phyloP scores from a whole-genome alignment of 106 monocot species.

The Hemerocallis citrina region DNA sequence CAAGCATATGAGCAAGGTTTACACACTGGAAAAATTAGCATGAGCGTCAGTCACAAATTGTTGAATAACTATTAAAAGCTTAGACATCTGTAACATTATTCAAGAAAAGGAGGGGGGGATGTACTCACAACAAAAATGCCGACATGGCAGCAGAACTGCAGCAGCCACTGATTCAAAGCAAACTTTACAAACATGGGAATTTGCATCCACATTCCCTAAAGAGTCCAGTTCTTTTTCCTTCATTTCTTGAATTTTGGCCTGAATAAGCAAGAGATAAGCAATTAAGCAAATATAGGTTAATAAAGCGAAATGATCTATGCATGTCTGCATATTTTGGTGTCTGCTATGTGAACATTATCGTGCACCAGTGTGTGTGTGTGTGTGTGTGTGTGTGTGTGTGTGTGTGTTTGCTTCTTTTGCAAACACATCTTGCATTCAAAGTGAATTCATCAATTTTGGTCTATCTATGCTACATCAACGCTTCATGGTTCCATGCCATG shows the following conservation, averaged over 20 bases:
- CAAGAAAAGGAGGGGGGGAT: not conserved
- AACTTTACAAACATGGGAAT: conserved; percentile 86
- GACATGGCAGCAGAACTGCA: conserved; percentile 81
- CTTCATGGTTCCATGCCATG: too few relatives aligned
- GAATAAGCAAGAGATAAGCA: conserved; percentile 6
- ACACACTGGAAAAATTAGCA: conserved; percentile 44
- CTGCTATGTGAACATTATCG: too few relatives aligned
- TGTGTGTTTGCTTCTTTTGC: too few relatives aligned
- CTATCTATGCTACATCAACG: too few relatives aligned
- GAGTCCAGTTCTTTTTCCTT: conserved; percentile 72
- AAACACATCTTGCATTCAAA: too few relatives aligned
- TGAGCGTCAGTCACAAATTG: not conserved
- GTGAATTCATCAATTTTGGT: too few relatives aligned
- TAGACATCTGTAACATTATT: not conserved
- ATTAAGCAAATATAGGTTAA: too few relatives aligned
- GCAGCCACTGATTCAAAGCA: conserved; percentile 83
- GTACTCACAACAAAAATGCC: conserved; percentile 84
- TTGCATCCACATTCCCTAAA: conserved; percentile 47
- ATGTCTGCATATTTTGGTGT: too few relatives aligned
- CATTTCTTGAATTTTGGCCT: conserved; percentile 96
- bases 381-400: too few relatives aligned
- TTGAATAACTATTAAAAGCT: not conserved
- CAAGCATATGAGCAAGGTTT: conserved; percentile 82
- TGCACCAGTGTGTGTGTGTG: too few relatives aligned
- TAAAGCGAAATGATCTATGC: too few relatives aligned